These are phyloP conservation scores for Pharus latifolius DNA, from an alignment of 176 grass and related monocot species.

Conservation along the genomic window DNA sequence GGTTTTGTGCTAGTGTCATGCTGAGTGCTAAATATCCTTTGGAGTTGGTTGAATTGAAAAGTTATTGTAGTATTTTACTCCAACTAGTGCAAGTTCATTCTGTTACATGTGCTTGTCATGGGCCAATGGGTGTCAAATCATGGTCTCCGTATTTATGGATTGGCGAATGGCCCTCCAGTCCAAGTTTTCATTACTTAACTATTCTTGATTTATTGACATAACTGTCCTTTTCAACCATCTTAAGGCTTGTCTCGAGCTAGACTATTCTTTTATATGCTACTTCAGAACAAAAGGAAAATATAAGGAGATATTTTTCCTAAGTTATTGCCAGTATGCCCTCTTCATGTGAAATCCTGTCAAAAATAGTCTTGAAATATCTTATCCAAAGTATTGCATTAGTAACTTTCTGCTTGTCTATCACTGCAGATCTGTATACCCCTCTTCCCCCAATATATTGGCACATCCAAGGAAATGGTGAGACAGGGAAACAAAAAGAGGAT, in stretches of 20 bases:
- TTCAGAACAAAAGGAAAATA: neutral
- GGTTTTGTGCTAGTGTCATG: neutral
- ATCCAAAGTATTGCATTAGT: neutral
- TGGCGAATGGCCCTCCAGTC: neutral
- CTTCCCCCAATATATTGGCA: slow-evolving; percentile 78
- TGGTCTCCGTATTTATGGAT: slow-evolving; percentile 1
- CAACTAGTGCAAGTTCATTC: neutral
- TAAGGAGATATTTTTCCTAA: neutral
- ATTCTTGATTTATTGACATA: neutral
- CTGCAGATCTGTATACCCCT: slow-evolving; percentile 62
- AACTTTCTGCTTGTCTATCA: neutral
- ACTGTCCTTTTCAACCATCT: neutral
- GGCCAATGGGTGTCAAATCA: slow-evolving; percentile 1
- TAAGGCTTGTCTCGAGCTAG: neutral
- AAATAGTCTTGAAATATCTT: neutral
- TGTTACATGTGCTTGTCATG: slow-evolving; percentile 1
- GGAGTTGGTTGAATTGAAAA: slow-evolving; percentile 13
- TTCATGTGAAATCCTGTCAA: neutral
- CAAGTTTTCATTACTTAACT: neutral
- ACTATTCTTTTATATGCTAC: neutral
- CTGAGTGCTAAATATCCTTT: neutral
- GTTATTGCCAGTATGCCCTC: neutral
- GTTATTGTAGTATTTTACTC: neutral
- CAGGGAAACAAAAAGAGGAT: slow-evolving; percentile 39
- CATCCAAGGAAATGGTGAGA: slow-evolving; percentile 59